Percentiles rank a stretch among this genome's conserved stretches.
Conservation (phyloP, 2,329 filamentous ascomycete species). For the Phaeosphaeria sp. region DNA sequence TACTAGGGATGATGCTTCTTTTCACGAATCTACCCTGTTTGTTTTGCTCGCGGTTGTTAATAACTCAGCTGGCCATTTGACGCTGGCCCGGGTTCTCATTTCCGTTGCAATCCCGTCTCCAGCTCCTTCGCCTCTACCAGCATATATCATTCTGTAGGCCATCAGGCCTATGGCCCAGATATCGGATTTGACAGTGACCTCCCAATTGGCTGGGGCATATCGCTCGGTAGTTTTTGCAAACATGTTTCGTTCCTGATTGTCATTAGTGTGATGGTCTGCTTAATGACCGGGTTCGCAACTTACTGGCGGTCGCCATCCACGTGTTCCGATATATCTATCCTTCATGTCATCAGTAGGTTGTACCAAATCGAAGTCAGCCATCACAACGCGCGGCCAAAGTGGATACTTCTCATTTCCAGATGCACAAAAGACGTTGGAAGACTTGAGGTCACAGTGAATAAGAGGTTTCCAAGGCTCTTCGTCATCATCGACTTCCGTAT, state of each 20-base stretch:
- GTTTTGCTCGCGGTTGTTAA: too few relatives aligned
- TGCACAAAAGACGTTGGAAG: not conserved
- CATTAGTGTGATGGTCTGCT: too few relatives aligned
- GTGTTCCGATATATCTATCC: not conserved
- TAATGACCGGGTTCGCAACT: too few relatives aligned
- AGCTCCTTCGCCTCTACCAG: not conserved
- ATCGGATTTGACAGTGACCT: not conserved
- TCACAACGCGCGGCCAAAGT: not conserved
- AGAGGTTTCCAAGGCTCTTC: not conserved
- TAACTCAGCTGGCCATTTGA: too few relatives aligned
- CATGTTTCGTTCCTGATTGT: not conserved
- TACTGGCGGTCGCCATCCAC: not conserved
- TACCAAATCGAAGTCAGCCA: not conserved
- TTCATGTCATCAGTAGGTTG: not conserved
- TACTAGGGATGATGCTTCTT: too few relatives aligned
- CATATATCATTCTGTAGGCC: not conserved
- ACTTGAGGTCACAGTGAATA: not conserved
- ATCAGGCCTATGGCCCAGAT: not conserved
- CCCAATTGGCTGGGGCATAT: not conserved
- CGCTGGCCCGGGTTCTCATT: too few relatives aligned
- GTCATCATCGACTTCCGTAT: not conserved
- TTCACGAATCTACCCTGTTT: too few relatives aligned
- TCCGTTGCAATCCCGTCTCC: too few relatives aligned
- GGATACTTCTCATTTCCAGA: not conserved
- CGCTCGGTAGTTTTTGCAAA: not conserved